These are phyloP conservation scores for Gossypium trilobum DNA, from an alignment of 441 rosid genomes.

Conservation along the genomic window DNA sequence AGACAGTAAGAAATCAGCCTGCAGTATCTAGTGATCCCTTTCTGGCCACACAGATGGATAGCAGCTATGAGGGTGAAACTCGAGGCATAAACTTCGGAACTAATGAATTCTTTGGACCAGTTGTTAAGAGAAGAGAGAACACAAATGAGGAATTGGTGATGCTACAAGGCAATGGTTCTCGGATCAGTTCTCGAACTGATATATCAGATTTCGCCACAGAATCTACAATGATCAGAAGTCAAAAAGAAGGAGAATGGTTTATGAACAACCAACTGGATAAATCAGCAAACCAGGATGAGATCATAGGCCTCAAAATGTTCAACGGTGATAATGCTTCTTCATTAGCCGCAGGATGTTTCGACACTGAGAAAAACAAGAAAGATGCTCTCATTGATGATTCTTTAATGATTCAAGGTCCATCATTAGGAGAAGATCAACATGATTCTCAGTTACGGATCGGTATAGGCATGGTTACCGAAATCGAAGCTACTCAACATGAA, in stretches of 20 bases:
- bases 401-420: conserved; percentile 60
- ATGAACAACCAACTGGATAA: conserved; percentile 30
- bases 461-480: conserved; percentile 52
- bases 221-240: conserved; percentile 39
- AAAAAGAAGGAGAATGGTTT: conserved; percentile 64
- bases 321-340: conserved; percentile 35
- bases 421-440: conserved; percentile 31
- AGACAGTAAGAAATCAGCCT: conserved; percentile 34
- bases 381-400: conserved; percentile 63
- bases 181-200: conserved; percentile 22
- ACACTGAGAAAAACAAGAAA: conserved; percentile 31
- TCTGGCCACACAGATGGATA: conserved; percentile 28
- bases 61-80: conserved; percentile 28
- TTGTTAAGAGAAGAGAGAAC: conserved; percentile 33
- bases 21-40: conserved; percentile 51
- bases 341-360: neutral
- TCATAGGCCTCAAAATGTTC: conserved; percentile 35
- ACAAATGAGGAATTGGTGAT: conserved; percentile 43
- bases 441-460: conserved; percentile 44
- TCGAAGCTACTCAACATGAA: conserved; percentile 35
- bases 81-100: conserved; percentile 31
- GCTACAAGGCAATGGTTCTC: conserved; percentile 30
- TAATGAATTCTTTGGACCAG: conserved; percentile 29
- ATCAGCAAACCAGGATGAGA: conserved; percentile 28
- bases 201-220: conserved; percentile 33